Evolutionary conservation across 2,329 filamentous ascomycete species (phyloP).

Genomic region (Phialophora verrucosa): DNA sequence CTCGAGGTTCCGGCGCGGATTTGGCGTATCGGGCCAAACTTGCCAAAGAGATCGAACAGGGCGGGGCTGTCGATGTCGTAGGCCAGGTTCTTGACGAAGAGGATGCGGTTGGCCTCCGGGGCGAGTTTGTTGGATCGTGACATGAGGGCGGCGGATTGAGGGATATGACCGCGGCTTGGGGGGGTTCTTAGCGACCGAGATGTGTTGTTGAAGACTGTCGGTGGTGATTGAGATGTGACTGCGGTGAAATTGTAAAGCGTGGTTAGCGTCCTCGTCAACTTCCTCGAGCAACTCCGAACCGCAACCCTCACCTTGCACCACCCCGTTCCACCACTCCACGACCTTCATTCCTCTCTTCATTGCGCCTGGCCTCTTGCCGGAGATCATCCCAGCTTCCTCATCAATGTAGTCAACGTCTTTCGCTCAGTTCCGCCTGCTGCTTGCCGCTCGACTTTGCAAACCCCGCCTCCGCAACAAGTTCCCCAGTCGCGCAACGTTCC

Average conservation of each 20-base stretch:
- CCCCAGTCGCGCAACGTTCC: slow-evolving; percentile 16
- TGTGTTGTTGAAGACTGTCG: background rate
- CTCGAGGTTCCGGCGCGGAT: slow-evolving; percentile 97
- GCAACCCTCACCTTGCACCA: slow-evolving; percentile 19
- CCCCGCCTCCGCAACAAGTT: slow-evolving; percentile 35
- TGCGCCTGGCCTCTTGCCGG: slow-evolving; percentile 28
- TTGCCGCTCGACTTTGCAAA: slow-evolving; percentile 17
- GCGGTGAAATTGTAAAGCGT: slow-evolving; percentile 3
- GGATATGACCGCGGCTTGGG: background rate
- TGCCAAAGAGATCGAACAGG: slow-evolving; percentile 97
- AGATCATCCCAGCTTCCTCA: slow-evolving; percentile 22
- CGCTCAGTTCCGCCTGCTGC: slow-evolving; percentile 15
- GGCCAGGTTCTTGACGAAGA: slow-evolving; percentile 99
- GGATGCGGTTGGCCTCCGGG: slow-evolving; percentile 99
- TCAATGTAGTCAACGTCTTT: slow-evolving; percentile 33
- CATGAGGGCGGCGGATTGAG: slow-evolving; percentile 24
- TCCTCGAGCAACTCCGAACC: slow-evolving; percentile 23
- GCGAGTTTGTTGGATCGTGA: slow-evolving; percentile 72
- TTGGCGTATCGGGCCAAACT: slow-evolving; percentile 95
- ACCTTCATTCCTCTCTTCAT: slow-evolving; percentile 19
- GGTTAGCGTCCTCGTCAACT: slow-evolving; percentile 8
- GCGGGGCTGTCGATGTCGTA: slow-evolving; percentile 99
- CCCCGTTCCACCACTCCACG: slow-evolving; percentile 13
- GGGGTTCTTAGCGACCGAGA: background rate
- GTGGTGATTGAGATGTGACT: background rate